phyloP scores from a whole-genome alignment of 1,284 basidiomycete species.

The Trichosporon sp. region DNA sequence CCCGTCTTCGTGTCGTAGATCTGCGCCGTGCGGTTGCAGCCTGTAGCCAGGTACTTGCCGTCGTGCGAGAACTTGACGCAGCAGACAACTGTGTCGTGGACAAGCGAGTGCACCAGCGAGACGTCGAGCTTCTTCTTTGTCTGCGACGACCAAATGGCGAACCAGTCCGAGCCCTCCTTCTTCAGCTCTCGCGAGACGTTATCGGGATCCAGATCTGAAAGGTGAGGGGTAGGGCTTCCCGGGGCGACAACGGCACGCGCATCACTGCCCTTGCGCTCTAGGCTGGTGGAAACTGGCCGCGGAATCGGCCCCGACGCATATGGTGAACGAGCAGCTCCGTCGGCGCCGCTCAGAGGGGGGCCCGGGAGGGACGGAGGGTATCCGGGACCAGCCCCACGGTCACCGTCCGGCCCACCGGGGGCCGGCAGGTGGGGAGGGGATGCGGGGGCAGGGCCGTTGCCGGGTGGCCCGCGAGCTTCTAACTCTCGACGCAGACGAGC shows the following conservation, averaged over 20 bases:
- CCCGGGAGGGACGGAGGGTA: conserved; percentile 23
- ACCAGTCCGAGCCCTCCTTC: conserved; percentile 90
- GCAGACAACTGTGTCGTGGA: conserved; percentile 93
- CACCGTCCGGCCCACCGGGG: conserved; percentile 16
- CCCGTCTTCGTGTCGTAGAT: conserved; percentile 87
- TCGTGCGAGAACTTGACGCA: conserved; percentile 87
- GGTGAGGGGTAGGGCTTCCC: conserved; percentile 32
- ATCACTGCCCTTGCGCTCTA: conserved; percentile 33
- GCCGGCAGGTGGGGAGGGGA: conserved; percentile 29
- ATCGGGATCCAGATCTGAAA: conserved; percentile 53
- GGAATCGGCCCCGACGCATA: conserved; percentile 21
- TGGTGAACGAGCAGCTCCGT: conserved; percentile 17
- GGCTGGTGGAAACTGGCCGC: conserved; percentile 37
- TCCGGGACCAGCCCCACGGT: background rate
- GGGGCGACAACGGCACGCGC: conserved; percentile 20
- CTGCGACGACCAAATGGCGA: conserved; percentile 87
- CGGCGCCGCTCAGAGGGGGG: conserved; percentile 35
- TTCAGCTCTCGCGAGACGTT: conserved; percentile 55
- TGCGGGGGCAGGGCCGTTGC: conserved; percentile 17
- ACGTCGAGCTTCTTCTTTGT: conserved; percentile 79
- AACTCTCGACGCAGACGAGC: conserved; percentile 63
- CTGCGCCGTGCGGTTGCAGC: conserved; percentile 84
- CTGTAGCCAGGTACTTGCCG: conserved; percentile 81
- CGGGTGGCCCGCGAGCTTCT: conserved; percentile 51
- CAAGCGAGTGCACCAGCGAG: conserved; percentile 79